Base-by-base conservation (phyloP, 257 asterid species). In the Ajuga chamaepitys region DNA sequence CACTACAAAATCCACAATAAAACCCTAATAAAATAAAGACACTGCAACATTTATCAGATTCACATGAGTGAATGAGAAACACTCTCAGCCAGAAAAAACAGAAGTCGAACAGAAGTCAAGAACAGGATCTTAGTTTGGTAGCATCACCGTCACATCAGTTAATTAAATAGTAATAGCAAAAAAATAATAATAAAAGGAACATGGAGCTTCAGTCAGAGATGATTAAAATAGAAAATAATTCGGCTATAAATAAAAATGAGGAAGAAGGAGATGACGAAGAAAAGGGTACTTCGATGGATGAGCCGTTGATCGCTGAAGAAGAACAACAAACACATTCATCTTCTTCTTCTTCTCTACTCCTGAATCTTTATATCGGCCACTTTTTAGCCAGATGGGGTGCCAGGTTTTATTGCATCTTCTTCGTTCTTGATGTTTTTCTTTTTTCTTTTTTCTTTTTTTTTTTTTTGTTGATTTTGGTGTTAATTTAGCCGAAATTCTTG, bases 351-450 rank as follows among this genome's bases (percentile, higher is more conserved):
- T 70, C 81, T 71, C 86, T 82, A 5, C 81, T 91, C 48, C 9
- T 71, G 16, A 68, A 78, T 77, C 84, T 93, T 4, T 93, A 93
- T 67, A 54, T 75, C 51, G 98, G 96, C 51, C 98, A 93, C 77
- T 89, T 89, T 69, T 80, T 89, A 58, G 87, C 98, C 76, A 81
- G 98, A 93, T 93, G 98, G 98, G 82, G 96, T 71, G 94, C 97
- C 89, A 93, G 97, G 97, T 92, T 62, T 54, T 65, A 5, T 30
- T 46, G 12, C 20, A 7, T 48, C n/a, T n/a, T n/a, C n/a, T n/a
- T n/a, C n/a, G n/a, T n/a, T n/a, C n/a, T n/a, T n/a, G n/a, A n/a
- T n/a, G n/a, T n/a, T n/a, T 59, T 20, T 18, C 28, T 21, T 30
- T 62, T 8, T 20, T 26, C 2, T 11, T 42, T 12, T 26, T 42